These are phyloP conservation scores for Zymoseptoria ardabiliae DNA, from an alignment of 2,329 filamentous ascomycete genomes.

Conservation along the genomic window DNA sequence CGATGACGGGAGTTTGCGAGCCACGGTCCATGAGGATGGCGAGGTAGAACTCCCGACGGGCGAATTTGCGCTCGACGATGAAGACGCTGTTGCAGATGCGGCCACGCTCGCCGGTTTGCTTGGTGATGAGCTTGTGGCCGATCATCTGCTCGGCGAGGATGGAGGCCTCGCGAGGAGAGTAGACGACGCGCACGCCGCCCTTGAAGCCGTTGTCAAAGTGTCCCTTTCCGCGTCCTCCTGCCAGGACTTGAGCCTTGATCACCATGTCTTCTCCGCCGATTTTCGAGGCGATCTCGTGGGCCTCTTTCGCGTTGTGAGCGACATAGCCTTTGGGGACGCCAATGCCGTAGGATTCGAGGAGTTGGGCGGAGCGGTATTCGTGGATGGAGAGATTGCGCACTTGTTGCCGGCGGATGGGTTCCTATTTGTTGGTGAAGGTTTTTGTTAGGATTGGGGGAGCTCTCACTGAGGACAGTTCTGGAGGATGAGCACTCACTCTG, in stretches of 20 bases:
- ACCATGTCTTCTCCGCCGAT: constrained; percentile 95
- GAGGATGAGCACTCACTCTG: constrained; percentile 47
- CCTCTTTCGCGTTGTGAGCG: constrained; percentile 75
- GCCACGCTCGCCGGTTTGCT: constrained; percentile 91
- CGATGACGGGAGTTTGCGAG: constrained; percentile 86
- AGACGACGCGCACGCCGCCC: constrained; percentile 96
- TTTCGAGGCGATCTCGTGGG: constrained; percentile 80
- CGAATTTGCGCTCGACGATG: constrained; percentile 99
- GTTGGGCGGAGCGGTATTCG: constrained; percentile 92
- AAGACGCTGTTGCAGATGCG: constrained; percentile 96
- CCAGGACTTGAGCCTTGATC: constrained; percentile 98
- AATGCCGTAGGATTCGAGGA: constrained; percentile 86
- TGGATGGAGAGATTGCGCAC: constrained; percentile 88
- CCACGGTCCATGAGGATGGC: constrained; percentile 96
- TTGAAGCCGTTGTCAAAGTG: constrained; percentile 98
- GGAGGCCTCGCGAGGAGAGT: constrained; percentile 89
- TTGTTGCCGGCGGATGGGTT: constrained; percentile 59
- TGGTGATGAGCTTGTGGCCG: constrained; percentile 98
- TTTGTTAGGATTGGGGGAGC: too few species aligned
- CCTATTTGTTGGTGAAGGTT: constrained; percentile 35
- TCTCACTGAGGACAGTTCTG: not conserved
- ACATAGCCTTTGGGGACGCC: constrained; percentile 86
- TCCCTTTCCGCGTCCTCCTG: constrained; percentile 95
- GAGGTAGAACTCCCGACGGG: constrained; percentile 97
- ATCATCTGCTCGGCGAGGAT: constrained; percentile 99